Evolutionary conservation across 2,329 filamentous ascomycete genomes (phyloP), one percentile per base, ranked within the genome.

Genomic region (Salinomyces thailandicus): DNA sequence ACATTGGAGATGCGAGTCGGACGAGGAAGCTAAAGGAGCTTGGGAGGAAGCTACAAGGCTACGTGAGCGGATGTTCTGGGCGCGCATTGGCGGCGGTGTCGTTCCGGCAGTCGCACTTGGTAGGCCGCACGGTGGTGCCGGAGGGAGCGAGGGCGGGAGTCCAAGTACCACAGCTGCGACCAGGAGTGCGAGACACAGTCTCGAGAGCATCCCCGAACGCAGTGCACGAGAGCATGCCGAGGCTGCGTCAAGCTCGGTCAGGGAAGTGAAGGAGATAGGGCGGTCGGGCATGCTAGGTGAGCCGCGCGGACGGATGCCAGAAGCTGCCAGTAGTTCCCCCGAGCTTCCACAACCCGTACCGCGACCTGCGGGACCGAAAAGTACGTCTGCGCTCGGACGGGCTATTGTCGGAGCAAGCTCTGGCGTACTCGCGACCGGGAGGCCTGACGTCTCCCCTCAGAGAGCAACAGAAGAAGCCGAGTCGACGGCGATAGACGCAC

Each of bases 31-130:
- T 19, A 85, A 82, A 54, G 75, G 77, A 18, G 85, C 86, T 0
- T 98, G 91, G 91, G 89, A 96, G 56, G 91, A 98, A 64, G 85
- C 85, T 39, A 82, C 95, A 8, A 76, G 81, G 18, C 62, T 96
- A 32, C 73, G 91, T 34, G 91, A 98, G 59, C 79, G 89, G 49
- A 94, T 98, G 82, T 98, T 98, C 58, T 98, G 91, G 91, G 77
- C 84, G 34, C 75, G 91, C 37, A 77, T 98, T 35, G 89, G 89
- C 17, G 91, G 87, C 18, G 91, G 91, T 11, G 85, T 98, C 2
- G 65, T 96, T 9, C 91, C 89, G 1, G 67, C 73, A 9, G n/a
- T 66, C 7, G 26, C 36, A 39, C 19, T 18, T 16, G 18, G n/a
- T 33, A 16, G 18, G 31, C 5, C 34, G 34, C 22, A 37, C 33